Evolutionary conservation across 768 basidiomycete genomes (phyloP).

Genomic region (Lentinula sp.): DNA sequence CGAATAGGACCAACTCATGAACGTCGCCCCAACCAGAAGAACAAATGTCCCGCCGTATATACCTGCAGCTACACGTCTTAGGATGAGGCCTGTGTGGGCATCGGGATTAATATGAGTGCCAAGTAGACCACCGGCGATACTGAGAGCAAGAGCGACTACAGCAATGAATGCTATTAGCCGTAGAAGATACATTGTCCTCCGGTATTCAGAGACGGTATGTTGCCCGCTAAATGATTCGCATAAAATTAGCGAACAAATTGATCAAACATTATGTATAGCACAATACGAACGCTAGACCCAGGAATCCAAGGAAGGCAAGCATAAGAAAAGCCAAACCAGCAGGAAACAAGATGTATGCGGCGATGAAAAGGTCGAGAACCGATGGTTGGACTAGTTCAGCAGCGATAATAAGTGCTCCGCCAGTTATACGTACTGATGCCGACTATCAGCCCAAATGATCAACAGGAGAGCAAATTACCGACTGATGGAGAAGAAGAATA

Average conservation of each 20-base stretch:
- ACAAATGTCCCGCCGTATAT: slow-evolving; percentile 38
- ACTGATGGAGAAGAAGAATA: slow-evolving; percentile 58
- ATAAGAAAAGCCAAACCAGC: slow-evolving; percentile 34
- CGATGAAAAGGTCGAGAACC: slow-evolving; percentile 40
- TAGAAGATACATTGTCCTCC: slow-evolving; percentile 31
- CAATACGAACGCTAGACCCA: slow-evolving; percentile 42
- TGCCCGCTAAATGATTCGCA: slow-evolving; percentile 33
- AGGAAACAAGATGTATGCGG: slow-evolving; percentile 46
- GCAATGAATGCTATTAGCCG: slow-evolving; percentile 29
- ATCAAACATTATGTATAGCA: slow-evolving; percentile 8
- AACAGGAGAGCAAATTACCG: slow-evolving; percentile 16
- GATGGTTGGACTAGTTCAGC: slow-evolving; percentile 35
- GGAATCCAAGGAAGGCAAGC: slow-evolving; percentile 38
- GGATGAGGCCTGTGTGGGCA: slow-evolving; percentile 26
- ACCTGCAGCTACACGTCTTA: slow-evolving; percentile 37
- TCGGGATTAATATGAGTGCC: slow-evolving; percentile 30
- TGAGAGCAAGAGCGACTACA: slow-evolving; percentile 34
- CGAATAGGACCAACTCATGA: slow-evolving; percentile 37
- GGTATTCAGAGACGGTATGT: slow-evolving; percentile 44
- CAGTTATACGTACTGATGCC: slow-evolving; percentile 47
- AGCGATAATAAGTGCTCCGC: slow-evolving; percentile 51
- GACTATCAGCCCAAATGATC: slow-evolving; percentile 1
- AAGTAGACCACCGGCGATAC: slow-evolving; percentile 40
- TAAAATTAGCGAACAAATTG: slow-evolving; percentile 17
- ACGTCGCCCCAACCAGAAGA: slow-evolving; percentile 31